Conservation (phyloP, 441 rosid genomes). For the Aleurites moluccanus region DNA sequence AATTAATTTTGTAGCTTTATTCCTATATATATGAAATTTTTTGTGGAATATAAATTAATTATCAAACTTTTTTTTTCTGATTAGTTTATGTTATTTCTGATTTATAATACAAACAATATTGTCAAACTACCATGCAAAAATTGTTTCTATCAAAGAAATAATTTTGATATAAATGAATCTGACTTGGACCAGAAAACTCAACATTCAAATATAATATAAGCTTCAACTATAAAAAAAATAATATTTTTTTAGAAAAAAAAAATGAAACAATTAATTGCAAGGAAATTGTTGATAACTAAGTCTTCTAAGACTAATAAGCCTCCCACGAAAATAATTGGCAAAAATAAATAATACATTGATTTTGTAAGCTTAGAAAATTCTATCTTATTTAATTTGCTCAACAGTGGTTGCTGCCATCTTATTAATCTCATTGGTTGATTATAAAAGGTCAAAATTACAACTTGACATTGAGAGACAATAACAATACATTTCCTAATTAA, state of each 20-base stretch:
- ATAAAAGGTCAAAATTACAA: no score
- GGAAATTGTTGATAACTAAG: background rate
- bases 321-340: no score
- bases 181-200: constrained; percentile 1
- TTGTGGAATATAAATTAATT: no score
- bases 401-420: background rate
- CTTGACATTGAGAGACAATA: no score
- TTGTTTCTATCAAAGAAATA: background rate
- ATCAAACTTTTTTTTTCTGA: no score
- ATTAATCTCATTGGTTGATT: no score
- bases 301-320: no score
- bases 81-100: background rate
- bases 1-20: no score
- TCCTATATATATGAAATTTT: no score
- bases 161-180: background rate
- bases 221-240: background rate
- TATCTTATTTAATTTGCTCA: background rate
- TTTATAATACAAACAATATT: background rate
- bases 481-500: no score
- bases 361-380: no score
- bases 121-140: background rate
- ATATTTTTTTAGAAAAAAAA: background rate
- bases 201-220: background rate
- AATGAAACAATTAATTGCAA: background rate
- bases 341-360: no score